Evolutionary conservation across 495 filamentous ascomycete species (phyloP), one percentile per base, ranked within the genome.

Genomic region (Pyronema domesticum): DNA sequence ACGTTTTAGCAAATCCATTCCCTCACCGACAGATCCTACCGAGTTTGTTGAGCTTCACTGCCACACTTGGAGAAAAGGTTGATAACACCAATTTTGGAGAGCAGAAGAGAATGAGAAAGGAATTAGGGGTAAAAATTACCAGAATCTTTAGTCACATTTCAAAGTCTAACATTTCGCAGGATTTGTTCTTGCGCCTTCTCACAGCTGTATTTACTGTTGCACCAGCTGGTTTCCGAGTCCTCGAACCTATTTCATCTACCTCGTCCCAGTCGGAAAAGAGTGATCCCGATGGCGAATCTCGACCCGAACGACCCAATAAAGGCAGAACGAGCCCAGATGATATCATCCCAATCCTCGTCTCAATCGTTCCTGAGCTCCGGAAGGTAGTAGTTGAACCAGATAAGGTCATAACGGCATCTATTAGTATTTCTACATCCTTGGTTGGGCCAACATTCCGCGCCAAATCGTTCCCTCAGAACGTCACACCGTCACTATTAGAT

Each of bases 1-100:
- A 96, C 67, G 78, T 96, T 6, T 72, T 96, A 30, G 81, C 82
- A 43, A 96, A 99, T 66, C 93, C 93, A 2, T 85, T 99, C 59
- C 93, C 91, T 1, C 89, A 96, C 64, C 76, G 91, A 46, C 87
- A 94, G 65, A 88, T 85, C 17, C 72, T 99, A 18, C 86, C 93
- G 6, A 80, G 82, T 30, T 70, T 99, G 53, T 71, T 99, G 33
- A 85, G 93, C 57, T 93, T 96, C 58, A 84, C 84, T 7, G 84
- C 85, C 2, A 82, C 94, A 45, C 67, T 99, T 42, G 91, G 89
- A 7, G 79, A 86, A 61, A 99, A 99, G 69, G 78, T 95, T 42
- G 86, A 95, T 63, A 94, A 96, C 62, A 99, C 91, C 9, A 96
- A 86, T 58, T 96, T 95, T 68, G 91, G 91, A 19, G 91, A 96